Conservation (phyloP, 768 basidiomycete species). For the Fistulinella prunicolor region DNA sequence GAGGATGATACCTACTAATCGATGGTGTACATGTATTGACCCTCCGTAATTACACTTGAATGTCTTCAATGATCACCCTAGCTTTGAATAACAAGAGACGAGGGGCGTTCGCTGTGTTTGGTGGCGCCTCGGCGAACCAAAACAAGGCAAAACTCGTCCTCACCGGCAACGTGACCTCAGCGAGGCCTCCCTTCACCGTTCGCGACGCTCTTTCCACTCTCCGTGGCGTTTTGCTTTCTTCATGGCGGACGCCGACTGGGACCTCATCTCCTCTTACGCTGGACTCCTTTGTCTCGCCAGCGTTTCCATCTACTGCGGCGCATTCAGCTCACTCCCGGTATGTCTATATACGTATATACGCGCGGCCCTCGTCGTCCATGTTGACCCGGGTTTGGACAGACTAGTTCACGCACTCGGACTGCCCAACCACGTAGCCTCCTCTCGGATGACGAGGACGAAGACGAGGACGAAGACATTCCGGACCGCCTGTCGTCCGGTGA, state of each 20-base stretch:
- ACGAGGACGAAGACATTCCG: constrained; percentile 49
- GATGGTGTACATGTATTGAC: neutral
- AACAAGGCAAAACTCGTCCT: constrained; percentile 20
- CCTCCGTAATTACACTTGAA: too few relatives aligned
- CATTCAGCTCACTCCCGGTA: constrained; percentile 67
- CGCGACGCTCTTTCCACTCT: neutral
- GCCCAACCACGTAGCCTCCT: constrained; percentile 13
- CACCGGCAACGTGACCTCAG: neutral
- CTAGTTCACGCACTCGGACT: neutral
- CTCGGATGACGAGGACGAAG: constrained; percentile 48
- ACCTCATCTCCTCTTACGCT: constrained; percentile 62
- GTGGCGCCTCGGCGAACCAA: constrained; percentile 1
- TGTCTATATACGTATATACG: constrained; percentile 24
- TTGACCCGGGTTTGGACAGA: constrained; percentile 3
- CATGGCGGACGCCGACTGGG: constrained; percentile 44
- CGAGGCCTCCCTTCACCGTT: neutral
- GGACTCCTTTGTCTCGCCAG: constrained; percentile 66
- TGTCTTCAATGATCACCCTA: too few relatives aligned
- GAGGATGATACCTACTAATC: neutral
- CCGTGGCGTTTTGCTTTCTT: neutral
- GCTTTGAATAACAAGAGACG: too few relatives aligned
- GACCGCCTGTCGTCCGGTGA: constrained; percentile 64
- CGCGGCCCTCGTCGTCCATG: neutral
- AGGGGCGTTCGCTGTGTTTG: constrained; percentile 2
- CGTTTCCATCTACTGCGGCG: constrained; percentile 66